Conservation (phyloP, 345 rosid species). For the Nasturtium officinale region DNA sequence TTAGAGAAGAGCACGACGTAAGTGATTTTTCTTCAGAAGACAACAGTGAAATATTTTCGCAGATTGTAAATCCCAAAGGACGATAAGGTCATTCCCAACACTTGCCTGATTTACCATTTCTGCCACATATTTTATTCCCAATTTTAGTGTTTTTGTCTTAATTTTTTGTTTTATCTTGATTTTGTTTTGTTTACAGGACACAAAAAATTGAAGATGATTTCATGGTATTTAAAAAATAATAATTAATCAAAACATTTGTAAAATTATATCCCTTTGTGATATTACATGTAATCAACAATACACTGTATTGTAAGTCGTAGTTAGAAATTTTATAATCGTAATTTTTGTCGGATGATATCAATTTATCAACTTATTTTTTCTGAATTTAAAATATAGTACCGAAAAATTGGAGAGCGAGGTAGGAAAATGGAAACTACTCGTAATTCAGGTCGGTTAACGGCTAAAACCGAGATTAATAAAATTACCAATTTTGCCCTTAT, state of each 20-base stretch:
- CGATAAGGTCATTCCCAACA: conserved; percentile 46
- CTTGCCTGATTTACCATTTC: no score
- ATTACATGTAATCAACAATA: conserved; percentile 16
- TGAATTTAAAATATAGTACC: not conserved
- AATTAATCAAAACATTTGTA: conserved; percentile 12
- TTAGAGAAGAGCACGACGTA: conserved; percentile 33
- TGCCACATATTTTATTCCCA: not conserved
- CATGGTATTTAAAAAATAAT: not conserved
- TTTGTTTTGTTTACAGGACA: not conserved
- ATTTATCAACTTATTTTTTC: no score
- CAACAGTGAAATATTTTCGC: conserved; percentile 52
- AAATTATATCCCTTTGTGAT: conserved; percentile 14
- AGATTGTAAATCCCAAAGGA: conserved; percentile 64
- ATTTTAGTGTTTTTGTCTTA: not conserved
- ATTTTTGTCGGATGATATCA: not conserved
- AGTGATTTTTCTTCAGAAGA: conserved; percentile 32
- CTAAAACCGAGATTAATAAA: not conserved
- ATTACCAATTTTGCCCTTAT: not conserved
- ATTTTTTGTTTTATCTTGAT: not conserved
- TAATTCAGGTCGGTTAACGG: not conserved
- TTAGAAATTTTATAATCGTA: not conserved
- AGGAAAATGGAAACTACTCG: not conserved
- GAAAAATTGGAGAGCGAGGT: not conserved
- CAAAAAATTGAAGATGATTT: not conserved
- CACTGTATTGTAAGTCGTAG: conserved; percentile 9